Base-by-base conservation (phyloP, 371 early-diverging fungal species). In the Lichtheimia ornata region DNA sequence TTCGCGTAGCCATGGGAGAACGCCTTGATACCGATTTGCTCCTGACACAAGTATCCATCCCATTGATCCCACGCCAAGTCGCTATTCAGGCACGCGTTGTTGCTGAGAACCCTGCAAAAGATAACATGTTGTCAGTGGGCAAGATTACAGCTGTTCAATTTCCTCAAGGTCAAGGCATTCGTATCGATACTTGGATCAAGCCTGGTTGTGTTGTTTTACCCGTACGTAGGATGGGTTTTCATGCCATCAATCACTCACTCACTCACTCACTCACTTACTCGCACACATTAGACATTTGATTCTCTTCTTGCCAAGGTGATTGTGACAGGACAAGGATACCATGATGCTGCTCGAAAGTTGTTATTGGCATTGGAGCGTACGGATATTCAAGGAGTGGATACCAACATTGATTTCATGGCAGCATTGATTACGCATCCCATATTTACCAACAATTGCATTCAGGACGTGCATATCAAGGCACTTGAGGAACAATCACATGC, bases 51-150 rank as follows among this genome's bases (percentile, higher is more conserved):
- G 56, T 44, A 4, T 24, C 27, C 7, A 62, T 72, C 14, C 43
- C 25, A 13, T 12, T 43, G 9, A 30, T 45, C 22, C 65, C 57
- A 17, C 62, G 45, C 9, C 50, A 70, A 9, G 73, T 75, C 15
- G 61, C 79, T n/a, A 78, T 78, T 17, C 79, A 78, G 43, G 73
- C 76, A 14, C 76, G 79, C 18, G 50, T 78, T 3, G 73, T 75
- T n/a, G 71, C 79, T 18, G 79, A 78, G 56, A 69, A 73, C 44
- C 79, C 79, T 7, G 40, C 58, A 22, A 72, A 73, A 11, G 64
- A 75, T 15, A 65, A 74, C 40, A 74, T 73, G 72, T 62, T 73
- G 1, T 78, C 79, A 15, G 73, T 71, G 15, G 76, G 79, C 9
- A 67, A 66, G 24, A 69, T 78, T 17, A 56, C 58, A 3, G 24